Conservation (phyloP, 2,329 filamentous ascomycete species). For the Fonsecaea nubica region DNA sequence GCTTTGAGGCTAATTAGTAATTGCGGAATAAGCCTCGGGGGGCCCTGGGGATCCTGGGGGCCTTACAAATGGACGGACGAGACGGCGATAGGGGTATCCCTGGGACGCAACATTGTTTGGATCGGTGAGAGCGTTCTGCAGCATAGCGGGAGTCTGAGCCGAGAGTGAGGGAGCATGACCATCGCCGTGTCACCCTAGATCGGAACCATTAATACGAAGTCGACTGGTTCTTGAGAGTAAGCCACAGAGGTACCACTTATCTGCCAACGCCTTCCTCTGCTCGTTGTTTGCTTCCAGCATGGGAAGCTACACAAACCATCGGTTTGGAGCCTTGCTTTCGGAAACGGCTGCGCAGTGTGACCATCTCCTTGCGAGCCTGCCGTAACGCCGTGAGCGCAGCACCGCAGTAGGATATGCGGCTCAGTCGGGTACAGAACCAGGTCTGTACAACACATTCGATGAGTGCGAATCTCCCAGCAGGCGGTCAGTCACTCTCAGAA, state of each 20-base stretch:
- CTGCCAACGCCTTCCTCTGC: background rate
- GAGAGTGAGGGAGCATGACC: background rate
- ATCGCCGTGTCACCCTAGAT: background rate
- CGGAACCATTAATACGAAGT: background rate
- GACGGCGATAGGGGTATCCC: background rate
- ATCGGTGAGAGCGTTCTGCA: background rate
- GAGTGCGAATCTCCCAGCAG: background rate
- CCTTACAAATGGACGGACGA: background rate
- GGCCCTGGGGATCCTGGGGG: background rate
- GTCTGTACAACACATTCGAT: constrained; percentile 5
- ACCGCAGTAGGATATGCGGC: background rate
- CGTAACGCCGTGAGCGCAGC: background rate
- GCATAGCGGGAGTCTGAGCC: background rate
- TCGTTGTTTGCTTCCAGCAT: background rate
- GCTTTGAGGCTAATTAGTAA: constrained; percentile 3
- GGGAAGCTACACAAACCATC: constrained; percentile 1
- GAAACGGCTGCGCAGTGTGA: constrained; percentile 9
- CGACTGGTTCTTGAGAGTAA: background rate
- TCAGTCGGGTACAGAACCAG: constrained; percentile 4
- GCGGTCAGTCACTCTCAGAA: constrained; percentile 2
- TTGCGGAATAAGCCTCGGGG: background rate
- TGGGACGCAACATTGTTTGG: background rate
- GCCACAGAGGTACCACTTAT: background rate
- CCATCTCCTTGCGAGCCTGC: background rate
- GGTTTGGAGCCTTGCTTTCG: constrained; percentile 3